Percentiles rank a stretch among this genome's conserved stretches.
Conservation (phyloP, 1,284 basidiomycete genomes). For the Ceratobasidium sp. region DNA sequence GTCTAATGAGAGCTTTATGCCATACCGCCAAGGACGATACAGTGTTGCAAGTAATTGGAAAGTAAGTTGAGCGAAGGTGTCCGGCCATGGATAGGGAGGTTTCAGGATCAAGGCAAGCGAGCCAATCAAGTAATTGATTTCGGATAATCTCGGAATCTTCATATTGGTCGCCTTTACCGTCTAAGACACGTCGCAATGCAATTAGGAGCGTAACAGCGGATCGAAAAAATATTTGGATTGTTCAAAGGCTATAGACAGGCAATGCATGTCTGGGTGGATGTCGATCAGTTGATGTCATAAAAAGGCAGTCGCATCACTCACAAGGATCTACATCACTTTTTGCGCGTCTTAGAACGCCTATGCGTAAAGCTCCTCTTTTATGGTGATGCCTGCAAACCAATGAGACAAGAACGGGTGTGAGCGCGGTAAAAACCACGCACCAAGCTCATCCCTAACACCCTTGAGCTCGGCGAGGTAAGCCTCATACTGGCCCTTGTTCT, state of each 20-base stretch:
- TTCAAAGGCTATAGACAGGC: constrained; percentile 19
- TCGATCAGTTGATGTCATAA: constrained; percentile 5
- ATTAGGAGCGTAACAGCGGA: neutral
- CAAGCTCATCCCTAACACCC: constrained; percentile 85
- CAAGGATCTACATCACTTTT: neutral
- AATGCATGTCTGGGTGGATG: neutral
- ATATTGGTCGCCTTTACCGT: too few species aligned
- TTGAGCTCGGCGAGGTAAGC: constrained; percentile 89
- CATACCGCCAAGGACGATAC: neutral
- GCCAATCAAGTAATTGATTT: neutral
- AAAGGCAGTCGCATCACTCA: constrained; percentile 1
- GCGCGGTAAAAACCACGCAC: constrained; percentile 58
- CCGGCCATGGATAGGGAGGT: neutral
- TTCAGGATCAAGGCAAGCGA: neutral
- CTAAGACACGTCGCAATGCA: neutral
- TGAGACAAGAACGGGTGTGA: neutral
- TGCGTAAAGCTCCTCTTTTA: constrained; percentile 56
- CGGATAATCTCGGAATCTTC: constrained; percentile 24
- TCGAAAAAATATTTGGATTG: neutral
- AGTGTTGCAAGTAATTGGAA: neutral
- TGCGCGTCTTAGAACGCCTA: too few species aligned
- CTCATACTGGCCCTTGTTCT: constrained; percentile 93
- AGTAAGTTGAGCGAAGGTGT: neutral
- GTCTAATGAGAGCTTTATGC: neutral
- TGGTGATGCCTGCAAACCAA: constrained; percentile 51